Conservation (phyloP, 2,329 filamentous ascomycete species). For the Talaromyces sp. region DNA sequence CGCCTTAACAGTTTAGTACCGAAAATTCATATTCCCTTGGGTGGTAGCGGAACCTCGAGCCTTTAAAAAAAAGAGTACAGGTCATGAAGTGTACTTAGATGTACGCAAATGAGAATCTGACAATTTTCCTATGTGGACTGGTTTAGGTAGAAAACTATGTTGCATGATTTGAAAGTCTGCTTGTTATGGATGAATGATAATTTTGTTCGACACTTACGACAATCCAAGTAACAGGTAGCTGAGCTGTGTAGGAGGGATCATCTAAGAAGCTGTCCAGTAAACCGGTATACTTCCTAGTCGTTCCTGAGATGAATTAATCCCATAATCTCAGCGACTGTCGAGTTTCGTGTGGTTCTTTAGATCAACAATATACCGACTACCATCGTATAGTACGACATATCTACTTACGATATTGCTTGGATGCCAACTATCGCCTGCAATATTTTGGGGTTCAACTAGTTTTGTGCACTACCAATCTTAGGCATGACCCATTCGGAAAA, state of each 20-base stretch:
- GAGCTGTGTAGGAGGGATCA: not conserved
- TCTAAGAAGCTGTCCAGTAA: too few relatives aligned
- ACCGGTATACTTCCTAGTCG: too few relatives aligned
- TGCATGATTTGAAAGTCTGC: not conserved
- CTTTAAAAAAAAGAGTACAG: not conserved
- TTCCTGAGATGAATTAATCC: not conserved
- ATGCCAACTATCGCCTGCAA: too few relatives aligned
- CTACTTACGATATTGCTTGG: not conserved
- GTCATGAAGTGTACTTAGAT: not conserved
- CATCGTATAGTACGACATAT: not conserved
- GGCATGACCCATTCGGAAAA: not conserved
- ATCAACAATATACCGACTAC: too few relatives aligned
- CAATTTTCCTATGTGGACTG: not conserved
- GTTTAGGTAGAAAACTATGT: constrained; percentile 2
- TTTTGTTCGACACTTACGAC: not conserved
- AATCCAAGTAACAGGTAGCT: not conserved
- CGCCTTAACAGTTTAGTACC: not conserved
- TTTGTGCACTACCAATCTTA: not conserved
- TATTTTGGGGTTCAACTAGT: not conserved
- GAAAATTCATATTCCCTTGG: not conserved
- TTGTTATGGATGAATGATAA: not conserved
- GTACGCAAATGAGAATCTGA: not conserved
- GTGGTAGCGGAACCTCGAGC: not conserved
- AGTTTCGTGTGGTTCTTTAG: too few relatives aligned
- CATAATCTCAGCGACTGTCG: too few relatives aligned